Percentiles rank a stretch among this genome's conserved stretches.
phyloP scores from a whole-genome alignment of 2,329 filamentous ascomycete genomes.

The Dothiorella sarmentorum region DNA sequence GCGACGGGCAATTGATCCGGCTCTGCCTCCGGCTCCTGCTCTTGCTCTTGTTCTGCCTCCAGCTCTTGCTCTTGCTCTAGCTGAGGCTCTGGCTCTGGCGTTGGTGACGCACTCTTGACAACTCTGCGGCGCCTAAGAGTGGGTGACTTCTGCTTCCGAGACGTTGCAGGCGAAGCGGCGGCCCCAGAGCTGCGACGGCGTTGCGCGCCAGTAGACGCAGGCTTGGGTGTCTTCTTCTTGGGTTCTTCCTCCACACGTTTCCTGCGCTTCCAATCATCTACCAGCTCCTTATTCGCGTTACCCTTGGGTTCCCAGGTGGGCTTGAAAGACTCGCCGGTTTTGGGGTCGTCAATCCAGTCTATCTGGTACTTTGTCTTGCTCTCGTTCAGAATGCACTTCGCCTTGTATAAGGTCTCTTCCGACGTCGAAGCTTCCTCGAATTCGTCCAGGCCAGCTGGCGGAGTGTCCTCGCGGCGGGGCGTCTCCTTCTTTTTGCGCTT shows the following conservation, averaged over 20 bases:
- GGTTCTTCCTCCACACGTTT: slow-evolving; percentile 16
- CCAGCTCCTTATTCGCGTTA: slow-evolving; percentile 34
- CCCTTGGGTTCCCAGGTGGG: slow-evolving; percentile 51
- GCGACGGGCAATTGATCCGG: background rate
- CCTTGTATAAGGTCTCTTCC: background rate
- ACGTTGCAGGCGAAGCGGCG: background rate
- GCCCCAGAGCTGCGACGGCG: background rate
- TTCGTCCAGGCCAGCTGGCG: background rate
- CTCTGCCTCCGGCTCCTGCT: background rate
- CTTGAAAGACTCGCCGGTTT: slow-evolving; percentile 47
- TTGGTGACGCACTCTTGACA: slow-evolving; percentile 23
- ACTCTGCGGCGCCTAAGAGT: slow-evolving; percentile 18
- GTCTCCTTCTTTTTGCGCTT: background rate
- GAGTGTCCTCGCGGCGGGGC: background rate
- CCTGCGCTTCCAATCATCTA: slow-evolving; percentile 34
- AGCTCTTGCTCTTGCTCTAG: no score
- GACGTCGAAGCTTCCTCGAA: background rate
- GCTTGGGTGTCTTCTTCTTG: background rate
- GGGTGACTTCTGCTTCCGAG: background rate
- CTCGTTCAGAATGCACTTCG: slow-evolving; percentile 32
- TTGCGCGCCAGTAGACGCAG: background rate
- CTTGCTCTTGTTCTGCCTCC: background rate
- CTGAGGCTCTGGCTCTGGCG: background rate
- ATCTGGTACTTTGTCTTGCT: slow-evolving; percentile 47
- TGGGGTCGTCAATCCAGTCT: slow-evolving; percentile 55